Base-by-base conservation (phyloP, 179 eudicot species). In the Beta corolliflora region DNA sequence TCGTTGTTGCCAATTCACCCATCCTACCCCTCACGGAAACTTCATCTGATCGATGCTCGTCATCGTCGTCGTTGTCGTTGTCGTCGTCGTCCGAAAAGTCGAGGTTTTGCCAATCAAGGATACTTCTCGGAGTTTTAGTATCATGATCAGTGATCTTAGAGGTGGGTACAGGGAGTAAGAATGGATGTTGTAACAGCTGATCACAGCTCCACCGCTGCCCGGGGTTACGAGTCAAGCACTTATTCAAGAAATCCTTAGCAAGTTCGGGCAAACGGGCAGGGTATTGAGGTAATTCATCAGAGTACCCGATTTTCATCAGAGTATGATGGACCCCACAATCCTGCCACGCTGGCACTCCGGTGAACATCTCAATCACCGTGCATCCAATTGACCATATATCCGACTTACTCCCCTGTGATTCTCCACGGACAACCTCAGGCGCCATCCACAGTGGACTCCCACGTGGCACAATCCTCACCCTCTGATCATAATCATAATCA, bases 371-470 rank as follows among this genome's bases (percentile, higher is more conserved):
- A 78, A 94, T 89, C 6, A 94, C 86, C 4, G 98, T 94, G 60
- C 98, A 94, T 3, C 98, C 98, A 5, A 91, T 12, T 0, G 98
- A 89, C 98, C 98, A 94, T 11, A 94, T 78, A 52, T 94, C 98
- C 0, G 97, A 81, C 80, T 90, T 94, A 12, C 81, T 88, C 52
- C 92, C 92, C 59, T 94, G 98, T 36, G 88, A 86, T 65, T 94
- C 97, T 18, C 94, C 86, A 0, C 97, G 88, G 7, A 94, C 77
- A 36, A 89, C 95, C 87, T 94, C 98, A 41, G 98, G 98, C 0
- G 95, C 97, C 98, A 93, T 93, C 98, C 98, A 94, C 8, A 94
- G 81, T 4, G 98, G 98, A 44, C 95, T 94, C 1, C 98, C 97
- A 76, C 97, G 92, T 70, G 95, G 85, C 79, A 64, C 46, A 12